These are phyloP conservation scores for Colletotrichum sp. DNA, from an alignment of 2,329 filamentous ascomycete species.

Conservation along the genomic window DNA sequence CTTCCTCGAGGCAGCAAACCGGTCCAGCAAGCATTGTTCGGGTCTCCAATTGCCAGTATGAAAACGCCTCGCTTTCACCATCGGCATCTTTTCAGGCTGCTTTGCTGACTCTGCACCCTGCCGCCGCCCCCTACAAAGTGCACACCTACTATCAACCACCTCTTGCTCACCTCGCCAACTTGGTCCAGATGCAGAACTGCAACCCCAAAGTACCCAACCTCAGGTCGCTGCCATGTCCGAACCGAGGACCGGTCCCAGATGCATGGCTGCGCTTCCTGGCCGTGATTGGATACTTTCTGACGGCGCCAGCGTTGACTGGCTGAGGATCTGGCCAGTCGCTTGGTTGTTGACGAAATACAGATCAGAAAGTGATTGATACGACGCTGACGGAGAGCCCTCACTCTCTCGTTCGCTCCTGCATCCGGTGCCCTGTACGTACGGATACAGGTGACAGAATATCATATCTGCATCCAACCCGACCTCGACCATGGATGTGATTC, in stretches of 20 bases:
- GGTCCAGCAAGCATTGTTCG: neutral
- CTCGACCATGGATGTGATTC: neutral
- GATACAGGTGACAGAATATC: neutral
- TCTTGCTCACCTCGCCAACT: neutral
- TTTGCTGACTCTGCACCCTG: neutral
- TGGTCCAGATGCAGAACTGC: neutral
- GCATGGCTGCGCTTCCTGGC: neutral
- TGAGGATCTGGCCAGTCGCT: neutral
- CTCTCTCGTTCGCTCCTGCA: neutral
- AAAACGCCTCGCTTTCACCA: neutral
- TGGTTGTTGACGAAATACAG: neutral
- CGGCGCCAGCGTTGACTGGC: neutral
- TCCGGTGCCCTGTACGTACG: neutral
- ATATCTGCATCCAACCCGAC: neutral
- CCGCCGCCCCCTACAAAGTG: neutral
- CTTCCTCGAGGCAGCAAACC: neutral
- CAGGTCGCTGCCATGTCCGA: neutral
- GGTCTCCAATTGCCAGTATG: neutral
- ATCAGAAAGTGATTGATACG: neutral
- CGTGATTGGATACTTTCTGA: neutral
- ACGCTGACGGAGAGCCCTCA: conserved; percentile 7
- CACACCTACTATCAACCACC: neutral
- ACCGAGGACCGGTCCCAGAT: neutral
- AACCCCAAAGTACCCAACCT: neutral
- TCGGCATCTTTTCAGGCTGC: neutral